phyloP scores from a whole-genome alignment of 495 filamentous ascomycete genomes.

The Corynascus novoguineensis region DNA sequence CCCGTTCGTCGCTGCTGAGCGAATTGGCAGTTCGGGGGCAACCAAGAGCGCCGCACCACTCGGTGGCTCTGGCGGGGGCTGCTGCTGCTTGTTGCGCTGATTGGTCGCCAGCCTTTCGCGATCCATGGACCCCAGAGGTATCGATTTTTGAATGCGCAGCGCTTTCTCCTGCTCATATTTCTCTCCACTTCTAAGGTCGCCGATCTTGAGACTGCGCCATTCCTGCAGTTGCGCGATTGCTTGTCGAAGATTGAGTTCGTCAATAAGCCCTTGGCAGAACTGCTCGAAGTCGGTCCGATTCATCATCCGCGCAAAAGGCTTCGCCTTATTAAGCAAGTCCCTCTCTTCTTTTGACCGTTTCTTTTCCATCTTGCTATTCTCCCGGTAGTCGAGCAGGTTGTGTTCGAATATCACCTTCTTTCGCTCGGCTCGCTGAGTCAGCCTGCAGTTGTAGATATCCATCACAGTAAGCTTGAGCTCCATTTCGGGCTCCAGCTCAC shows the following conservation, averaged over 20 bases:
- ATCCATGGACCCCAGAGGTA: slow-evolving; percentile 73
- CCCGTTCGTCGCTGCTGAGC: slow-evolving; percentile 28
- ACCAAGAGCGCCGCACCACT: slow-evolving; percentile 67
- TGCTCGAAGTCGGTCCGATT: slow-evolving; percentile 83
- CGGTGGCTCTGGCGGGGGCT: slow-evolving; percentile 59
- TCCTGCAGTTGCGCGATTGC: slow-evolving; percentile 90
- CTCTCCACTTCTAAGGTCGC: slow-evolving; percentile 77
- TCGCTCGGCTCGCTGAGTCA: slow-evolving; percentile 86
- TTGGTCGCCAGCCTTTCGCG: slow-evolving; percentile 63
- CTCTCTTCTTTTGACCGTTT: slow-evolving; percentile 92
- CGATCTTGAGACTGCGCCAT: slow-evolving; percentile 80
- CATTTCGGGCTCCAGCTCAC: slow-evolving; percentile 86
- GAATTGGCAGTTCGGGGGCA: slow-evolving; percentile 67
- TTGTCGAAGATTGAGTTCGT: slow-evolving; percentile 84
- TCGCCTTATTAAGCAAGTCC: slow-evolving; percentile 84
- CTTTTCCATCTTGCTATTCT: slow-evolving; percentile 82
- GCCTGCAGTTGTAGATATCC: slow-evolving; percentile 92
- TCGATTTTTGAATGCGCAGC: slow-evolving; percentile 60
- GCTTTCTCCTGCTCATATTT: slow-evolving; percentile 93
- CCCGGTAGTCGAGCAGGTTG: slow-evolving; percentile 82
- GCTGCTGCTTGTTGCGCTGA: slow-evolving; percentile 52
- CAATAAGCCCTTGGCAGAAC: slow-evolving; percentile 73
- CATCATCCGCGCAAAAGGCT: slow-evolving; percentile 97
- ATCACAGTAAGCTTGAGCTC: slow-evolving; percentile 97
- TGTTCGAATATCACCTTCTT: slow-evolving; percentile 98